Evolutionary conservation across 2,329 filamentous ascomycete genomes (phyloP), one percentile per base, ranked within the genome.

Genomic region (Pestalotiopsis sp.): DNA sequence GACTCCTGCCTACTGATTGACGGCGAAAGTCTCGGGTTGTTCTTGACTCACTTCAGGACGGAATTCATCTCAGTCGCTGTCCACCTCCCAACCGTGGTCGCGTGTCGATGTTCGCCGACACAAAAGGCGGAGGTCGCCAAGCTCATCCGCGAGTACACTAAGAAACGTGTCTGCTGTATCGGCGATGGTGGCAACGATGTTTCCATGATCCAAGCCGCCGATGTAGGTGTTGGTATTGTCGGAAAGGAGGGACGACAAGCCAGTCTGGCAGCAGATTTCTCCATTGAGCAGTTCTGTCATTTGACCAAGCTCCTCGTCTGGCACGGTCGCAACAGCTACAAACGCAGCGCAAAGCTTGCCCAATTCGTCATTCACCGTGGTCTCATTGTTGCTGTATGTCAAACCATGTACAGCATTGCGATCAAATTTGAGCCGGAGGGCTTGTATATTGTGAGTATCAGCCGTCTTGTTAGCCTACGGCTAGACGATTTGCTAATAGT

Each of bases 281-380:
- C 92, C 69, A 97, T 99, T 74, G 93, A 94, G 70, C 95, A 98
- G 76, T 99, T 99, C 81, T 93, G 91, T 76, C 94, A 99, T 78
- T 84, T 99, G 23, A 97, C 95, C 64, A 99, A 98, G 80, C 87
- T 99, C 1, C 88, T 99, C n/a, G 94, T 99, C 49, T 99, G 97
- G 96, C 97, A 99, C 78, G 96, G 96, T 1, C 91, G 97, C 40
- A 99, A 99, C 82, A 95, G 92, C 74, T 99, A 99, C 85, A 98
- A 98, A 81, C 90, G 97, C 60, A 94, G 91, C 69, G 96, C 96
- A 36, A 99, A 99, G 82, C 88, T 99, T 27, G 94, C 93, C 0
- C 97, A 98, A 79, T 99, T 99, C 80, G 95, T 99, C 75, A 99
- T 99, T 75, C 97, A 99, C 78, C 92, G 96, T 75, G 96, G 96